These are phyloP conservation scores for Lodderomyces pseudojiufengensis DNA, from an alignment of 1,139 yeast genomes.

Conservation along the genomic window DNA sequence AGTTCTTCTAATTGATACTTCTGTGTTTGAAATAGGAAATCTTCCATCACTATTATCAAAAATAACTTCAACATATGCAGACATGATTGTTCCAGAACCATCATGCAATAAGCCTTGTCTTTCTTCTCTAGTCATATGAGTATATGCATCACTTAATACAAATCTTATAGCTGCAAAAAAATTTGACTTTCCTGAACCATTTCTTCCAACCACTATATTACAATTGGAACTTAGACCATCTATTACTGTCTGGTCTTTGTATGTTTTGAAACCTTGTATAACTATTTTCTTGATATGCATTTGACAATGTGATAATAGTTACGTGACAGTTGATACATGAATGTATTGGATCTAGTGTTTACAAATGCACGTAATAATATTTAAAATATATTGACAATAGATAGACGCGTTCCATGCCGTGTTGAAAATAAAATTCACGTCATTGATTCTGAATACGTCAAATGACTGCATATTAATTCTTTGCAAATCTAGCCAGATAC, in stretches of 20 bases:
- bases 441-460: too few species aligned
- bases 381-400: too few species aligned
- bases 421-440: too few species aligned
- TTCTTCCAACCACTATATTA: constrained; percentile 90
- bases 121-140: constrained; percentile 84
- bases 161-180: constrained; percentile 94
- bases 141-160: constrained; percentile 87
- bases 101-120: constrained; percentile 86
- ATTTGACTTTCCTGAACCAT: constrained; percentile 96
- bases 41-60: constrained; percentile 80
- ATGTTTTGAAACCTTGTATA: constrained; percentile 94
- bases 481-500: too few species aligned
- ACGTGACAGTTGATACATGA: too few species aligned
- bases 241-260: constrained; percentile 76
- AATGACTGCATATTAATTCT: too few species aligned
- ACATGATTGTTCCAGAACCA: constrained; percentile 88
- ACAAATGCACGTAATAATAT: neutral
- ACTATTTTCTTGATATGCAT: constrained; percentile 50
- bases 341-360: too few species aligned
- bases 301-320: constrained; percentile 1
- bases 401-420: too few species aligned
- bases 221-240: constrained; percentile 76
- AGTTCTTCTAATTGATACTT: constrained; percentile 76
- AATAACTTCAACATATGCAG: constrained; percentile 87
- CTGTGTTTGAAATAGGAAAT: constrained; percentile 66